These are phyloP conservation scores for Trichoderma endophyticum DNA, from an alignment of 2,329 filamentous ascomycete genomes.

Conservation along the genomic window DNA sequence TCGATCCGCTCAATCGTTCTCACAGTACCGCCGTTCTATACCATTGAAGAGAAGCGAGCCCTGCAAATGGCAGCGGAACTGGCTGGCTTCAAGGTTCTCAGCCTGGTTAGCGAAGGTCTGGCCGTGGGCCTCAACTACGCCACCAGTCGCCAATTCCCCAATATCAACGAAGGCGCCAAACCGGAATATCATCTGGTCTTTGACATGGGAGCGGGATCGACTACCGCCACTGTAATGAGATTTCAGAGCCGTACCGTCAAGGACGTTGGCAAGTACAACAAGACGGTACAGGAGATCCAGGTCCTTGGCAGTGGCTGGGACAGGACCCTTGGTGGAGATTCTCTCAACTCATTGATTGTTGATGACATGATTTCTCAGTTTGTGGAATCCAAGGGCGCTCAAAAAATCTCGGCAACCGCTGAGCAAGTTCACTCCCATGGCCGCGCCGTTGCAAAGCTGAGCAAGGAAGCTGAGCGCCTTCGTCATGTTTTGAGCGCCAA, in stretches of 20 bases:
- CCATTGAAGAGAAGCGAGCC: slow-evolving; percentile 82
- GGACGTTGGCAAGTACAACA: slow-evolving; percentile 89
- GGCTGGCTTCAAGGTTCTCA: slow-evolving; percentile 81
- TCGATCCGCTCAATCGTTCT: slow-evolving; percentile 79
- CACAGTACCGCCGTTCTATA: slow-evolving; percentile 88
- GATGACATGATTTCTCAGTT: slow-evolving; percentile 85
- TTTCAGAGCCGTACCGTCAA: slow-evolving; percentile 90
- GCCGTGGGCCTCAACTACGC: slow-evolving; percentile 96
- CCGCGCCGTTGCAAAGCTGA: slow-evolving; percentile 82
- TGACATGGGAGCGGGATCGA: slow-evolving; percentile 95
- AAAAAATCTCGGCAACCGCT: slow-evolving; percentile 60
- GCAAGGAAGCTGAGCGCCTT: slow-evolving; percentile 84
- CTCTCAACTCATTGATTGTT: slow-evolving; percentile 81
- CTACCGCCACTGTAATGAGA: slow-evolving; percentile 82
- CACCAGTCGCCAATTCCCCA: slow-evolving; percentile 84
- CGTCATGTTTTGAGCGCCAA: slow-evolving; percentile 94
- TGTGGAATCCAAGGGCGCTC: slow-evolving; percentile 63
- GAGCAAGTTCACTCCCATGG: slow-evolving; percentile 70
- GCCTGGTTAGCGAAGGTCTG: slow-evolving; percentile 82
- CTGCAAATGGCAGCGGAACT: slow-evolving; percentile 80
- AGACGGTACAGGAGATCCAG: slow-evolving; percentile 93
- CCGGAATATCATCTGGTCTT: slow-evolving; percentile 92
- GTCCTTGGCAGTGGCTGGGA: slow-evolving; percentile 88
- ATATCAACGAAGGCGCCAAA: slow-evolving; percentile 74
- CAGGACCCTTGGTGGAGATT: slow-evolving; percentile 81